A percentile compares a stretch with the other conserved stretches of the same genome.
Conservation (phyloP, 176 grass and related monocot genomes). For the Chloris gayana region DNA sequence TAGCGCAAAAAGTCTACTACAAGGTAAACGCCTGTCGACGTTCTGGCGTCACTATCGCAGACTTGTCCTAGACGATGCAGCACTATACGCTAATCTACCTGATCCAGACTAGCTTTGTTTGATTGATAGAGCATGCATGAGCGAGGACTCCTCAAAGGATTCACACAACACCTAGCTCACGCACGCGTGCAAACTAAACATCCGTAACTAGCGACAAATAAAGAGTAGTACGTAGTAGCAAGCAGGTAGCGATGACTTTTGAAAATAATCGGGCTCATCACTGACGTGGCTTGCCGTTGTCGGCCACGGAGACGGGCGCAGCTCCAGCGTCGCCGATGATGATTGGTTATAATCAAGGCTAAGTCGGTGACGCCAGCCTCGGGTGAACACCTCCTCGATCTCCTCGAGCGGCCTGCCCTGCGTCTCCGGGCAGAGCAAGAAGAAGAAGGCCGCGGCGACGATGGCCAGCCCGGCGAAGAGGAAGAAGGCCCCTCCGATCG, state of each 20-base stretch:
- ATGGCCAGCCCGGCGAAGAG: constrained; percentile 42
- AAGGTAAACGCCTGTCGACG: neutral
- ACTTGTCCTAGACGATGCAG: neutral
- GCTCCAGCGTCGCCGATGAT: neutral
- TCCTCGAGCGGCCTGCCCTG: constrained; percentile 47
- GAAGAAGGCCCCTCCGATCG: constrained; percentile 58
- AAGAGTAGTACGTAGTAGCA: neutral
- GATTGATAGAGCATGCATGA: neutral
- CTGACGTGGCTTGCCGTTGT: neutral
- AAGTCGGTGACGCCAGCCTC: neutral
- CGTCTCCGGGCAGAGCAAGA: constrained; percentile 47
- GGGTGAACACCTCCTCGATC: constrained; percentile 46
- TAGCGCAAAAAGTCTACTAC: neutral
- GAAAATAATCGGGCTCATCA: too few species aligned
- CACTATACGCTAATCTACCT: neutral
- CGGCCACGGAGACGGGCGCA: neutral
- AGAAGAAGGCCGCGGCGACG: constrained; percentile 41
- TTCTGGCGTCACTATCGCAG: neutral
- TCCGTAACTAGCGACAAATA: neutral
- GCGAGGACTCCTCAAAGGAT: neutral
- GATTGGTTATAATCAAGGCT: too few species aligned
- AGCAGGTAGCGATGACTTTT: too few species aligned
- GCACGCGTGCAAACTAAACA: neutral
- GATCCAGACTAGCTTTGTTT: neutral
- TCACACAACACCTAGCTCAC: neutral